Percentiles rank a stretch among this genome's conserved stretches.
phyloP scores from a whole-genome alignment of 2,329 filamentous ascomycete species.

The Orbilia javanica region DNA sequence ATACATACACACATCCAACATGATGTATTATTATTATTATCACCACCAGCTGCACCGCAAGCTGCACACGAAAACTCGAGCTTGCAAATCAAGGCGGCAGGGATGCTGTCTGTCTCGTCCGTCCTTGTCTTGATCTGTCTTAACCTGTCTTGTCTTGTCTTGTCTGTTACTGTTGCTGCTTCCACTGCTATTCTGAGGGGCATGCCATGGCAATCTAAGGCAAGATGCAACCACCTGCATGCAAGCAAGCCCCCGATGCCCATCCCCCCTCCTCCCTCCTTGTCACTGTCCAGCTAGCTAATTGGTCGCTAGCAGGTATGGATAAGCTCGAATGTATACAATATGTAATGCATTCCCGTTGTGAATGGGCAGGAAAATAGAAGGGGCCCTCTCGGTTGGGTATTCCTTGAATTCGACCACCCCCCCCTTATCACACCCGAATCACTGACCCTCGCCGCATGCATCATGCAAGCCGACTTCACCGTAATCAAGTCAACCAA shows the following conservation, averaged over 20 bases:
- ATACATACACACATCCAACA: not conserved
- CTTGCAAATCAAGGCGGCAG: constrained; percentile 50
- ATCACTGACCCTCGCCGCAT: constrained; percentile 26
- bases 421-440: constrained; percentile 36
- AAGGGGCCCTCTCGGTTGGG: not conserved
- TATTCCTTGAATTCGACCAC: not conserved
- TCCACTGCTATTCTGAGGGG: constrained; percentile 1
- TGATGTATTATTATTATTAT: not conserved
- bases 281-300: too few species aligned
- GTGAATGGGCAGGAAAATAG: not conserved
- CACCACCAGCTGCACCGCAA: not conserved
- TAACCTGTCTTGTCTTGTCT: not conserved
- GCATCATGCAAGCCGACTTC: constrained; percentile 38
- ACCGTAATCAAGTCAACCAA: not conserved
- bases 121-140: not conserved
- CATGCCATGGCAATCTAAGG: not conserved
- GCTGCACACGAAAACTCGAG: not conserved
- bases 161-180: too few species aligned
- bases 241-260: constrained; percentile 8
- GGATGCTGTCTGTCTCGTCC: constrained; percentile 6
- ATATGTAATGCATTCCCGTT: constrained; percentile 56
- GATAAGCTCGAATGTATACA: too few species aligned
- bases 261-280: not conserved
- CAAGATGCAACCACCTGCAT: constrained; percentile 27
- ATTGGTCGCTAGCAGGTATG: not conserved